Base-by-base conservation (phyloP, 2,329 filamentous ascomycete species). In the Ophiostoma himal-ulmi region DNA sequence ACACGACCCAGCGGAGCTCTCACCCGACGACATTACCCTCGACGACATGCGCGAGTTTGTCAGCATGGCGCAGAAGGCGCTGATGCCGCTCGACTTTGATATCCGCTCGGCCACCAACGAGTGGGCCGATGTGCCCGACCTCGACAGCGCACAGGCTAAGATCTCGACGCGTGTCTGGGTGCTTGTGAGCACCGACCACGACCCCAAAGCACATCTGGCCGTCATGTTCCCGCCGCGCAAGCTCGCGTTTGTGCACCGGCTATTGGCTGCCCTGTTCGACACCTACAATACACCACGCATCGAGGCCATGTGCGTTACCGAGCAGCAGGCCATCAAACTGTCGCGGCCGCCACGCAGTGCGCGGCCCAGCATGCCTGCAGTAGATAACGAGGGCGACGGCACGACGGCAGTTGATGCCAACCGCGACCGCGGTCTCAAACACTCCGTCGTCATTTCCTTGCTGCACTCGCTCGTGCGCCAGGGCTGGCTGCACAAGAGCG, bases 211-310 rank as follows among this genome's bases (percentile, higher is more conserved):
- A 0, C 94, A 97, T 76, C 85, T 97, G 54, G 93, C 94, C 1
- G 98, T 95, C 0, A 88, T 87, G 0, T 91, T 91, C 77, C 86
- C 84, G 8, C 82, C 92, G 0, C 93, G 97, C 74, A 94, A 98
- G 81, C 91, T 98, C 41, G 88, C 91, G 0, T 99, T 93, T 78
- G 87, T 98, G 70, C 95, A 96, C 80, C 85, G 95, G 10, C 79
- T 97, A 3, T 85, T 99, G 0, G 94, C 97, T 78, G 88, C 86
- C 75, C 96, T 99, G 87, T 99, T 98, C 77, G 92, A 96, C 73
- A 90, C 87, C 26, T 89, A 93, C 81, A 98, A 98, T 77, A 92
- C 89, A 0, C 84, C 83, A 10, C 84, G 88, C n/a, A 87, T 89
- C 76, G 94, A 99, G 79, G 86, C 93, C 36, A 89, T 97, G 86